Evolutionary conservation across 768 basidiomycete genomes (phyloP), one percentile per base, ranked within the genome.

Genomic region (Mrakia blollopis): DNA sequence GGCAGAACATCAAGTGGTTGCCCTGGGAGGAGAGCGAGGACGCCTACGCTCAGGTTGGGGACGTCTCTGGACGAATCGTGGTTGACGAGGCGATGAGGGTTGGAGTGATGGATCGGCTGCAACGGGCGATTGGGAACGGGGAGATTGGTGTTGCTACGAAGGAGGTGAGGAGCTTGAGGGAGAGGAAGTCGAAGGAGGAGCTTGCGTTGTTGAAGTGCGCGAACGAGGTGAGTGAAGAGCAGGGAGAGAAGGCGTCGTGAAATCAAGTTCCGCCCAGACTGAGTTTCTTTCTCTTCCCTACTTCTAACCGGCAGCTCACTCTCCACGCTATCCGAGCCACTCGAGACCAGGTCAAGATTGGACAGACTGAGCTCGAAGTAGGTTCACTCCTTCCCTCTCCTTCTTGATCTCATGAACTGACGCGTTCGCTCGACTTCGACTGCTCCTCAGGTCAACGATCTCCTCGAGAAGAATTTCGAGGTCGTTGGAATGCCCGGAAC

Each of bases 161-260:
- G 54, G 63, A 87, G 70, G 86, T 93, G 41, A 86, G 85, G n/a
- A 84, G 85, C 57, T 81, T 94, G 32, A 86, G 92, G 32, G 91
- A 94, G 82, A 87, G 90, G 78, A 94, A 94, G 82, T 91, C 90
- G 18, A 79, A 81, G 13, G 85, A 89, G 65, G 93, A 94, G 81
- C 84, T 93, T 18, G 87, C 87, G 7, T 86, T 94, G 70, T 82
- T 96, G 81, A 88, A 86, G 79, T 94, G 91, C 81, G 91, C 86
- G 1, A 93, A 93, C 81, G 91, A 93, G 87, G 92, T 93, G 68
- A 76, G 83, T 80, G 8, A 61, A 50, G 47, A 52, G 14, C 18
- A 7, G 83, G 7, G 13, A 28, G 52, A 23, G 39, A 72, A 30
- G 4, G 37, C 21, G 72, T 25, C 60, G 52, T 52, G 28, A 25